Evolutionary conservation across 495 filamentous ascomycete species (phyloP), one percentile per base, ranked within the genome.

Genomic region (Penicillium coprophilum): DNA sequence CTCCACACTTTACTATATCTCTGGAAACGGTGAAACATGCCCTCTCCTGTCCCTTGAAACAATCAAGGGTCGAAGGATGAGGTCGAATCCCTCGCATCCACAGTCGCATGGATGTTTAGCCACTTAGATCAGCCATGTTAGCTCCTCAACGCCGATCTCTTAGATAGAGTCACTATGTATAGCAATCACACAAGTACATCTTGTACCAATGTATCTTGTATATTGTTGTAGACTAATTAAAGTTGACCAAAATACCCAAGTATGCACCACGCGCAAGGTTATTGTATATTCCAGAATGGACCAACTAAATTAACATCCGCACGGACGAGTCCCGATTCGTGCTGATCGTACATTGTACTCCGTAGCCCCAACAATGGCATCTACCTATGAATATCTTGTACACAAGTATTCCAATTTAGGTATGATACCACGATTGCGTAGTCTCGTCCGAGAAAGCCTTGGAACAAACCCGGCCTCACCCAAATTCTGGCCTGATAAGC

Each of bases 341-440:
- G 20, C 40, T 20, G 40, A 23, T 6, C 10, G 13, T 43, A 20
- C 11, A 43, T 20, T 43, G 9, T 32, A 32, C 30, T 10, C 30
- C 30, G 30, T 12, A 17, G 3, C 17, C 15, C n/a, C 34, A 38
- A 41, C 39, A 19, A 23, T 43, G 17, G 10, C 11, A n/a, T 24
- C 27, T 50, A 13, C 12, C 31, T 2, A 39, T 39, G 10, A 28
- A 27, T 9, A 27, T 28, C 9, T 43, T 11, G 9, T 43, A 20
- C 39, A 21, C 47, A 32, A 48, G 46, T 20, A 2, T 6, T 15
- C 31, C 6, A 39, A 49, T 24, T 17, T 27, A 27, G 24, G 41
- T 46, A 54, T 54, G 52, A 54, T 46, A 31, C 52, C 52, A 54
- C 12, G 13, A 54, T 54, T 54, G 52, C 52, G 52, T 54, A 54